Percentiles rank a stretch among this genome's conserved stretches.
Conservation (phyloP, 1,284 basidiomycete genomes). For the Cutaneotrichosporon dermatis region DNA sequence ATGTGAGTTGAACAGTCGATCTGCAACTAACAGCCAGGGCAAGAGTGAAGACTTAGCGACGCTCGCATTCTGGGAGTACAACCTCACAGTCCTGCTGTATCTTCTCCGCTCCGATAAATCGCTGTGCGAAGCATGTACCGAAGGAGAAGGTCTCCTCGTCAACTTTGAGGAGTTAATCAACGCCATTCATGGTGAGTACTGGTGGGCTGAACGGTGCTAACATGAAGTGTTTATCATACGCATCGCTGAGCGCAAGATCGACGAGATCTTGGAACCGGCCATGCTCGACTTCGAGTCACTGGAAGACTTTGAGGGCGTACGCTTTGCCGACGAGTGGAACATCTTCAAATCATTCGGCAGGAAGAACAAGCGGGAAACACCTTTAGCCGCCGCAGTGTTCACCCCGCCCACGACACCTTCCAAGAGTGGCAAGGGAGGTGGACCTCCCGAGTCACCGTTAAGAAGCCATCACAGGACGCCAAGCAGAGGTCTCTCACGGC, state of each 20-base stretch:
- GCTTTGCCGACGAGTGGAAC: conserved; percentile 95
- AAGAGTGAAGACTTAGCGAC: conserved; percentile 77
- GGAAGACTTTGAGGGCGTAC: conserved; percentile 71
- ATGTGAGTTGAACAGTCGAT: conserved; percentile 65
- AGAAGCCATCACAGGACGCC: background rate
- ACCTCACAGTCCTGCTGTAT: conserved; percentile 82
- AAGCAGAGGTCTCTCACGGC: conserved; percentile 10
- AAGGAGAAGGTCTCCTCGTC: conserved; percentile 63
- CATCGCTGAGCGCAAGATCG: conserved; percentile 81
- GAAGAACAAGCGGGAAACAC: conserved; percentile 51
- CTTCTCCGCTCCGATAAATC: conserved; percentile 77
- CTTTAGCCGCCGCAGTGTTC: conserved; percentile 11
- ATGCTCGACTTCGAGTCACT: conserved; percentile 79
- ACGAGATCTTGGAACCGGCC: conserved; percentile 74
- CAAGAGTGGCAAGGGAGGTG: background rate
- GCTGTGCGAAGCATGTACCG: conserved; percentile 64
- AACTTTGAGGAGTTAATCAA: conserved; percentile 71
- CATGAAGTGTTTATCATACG: conserved; percentile 88
- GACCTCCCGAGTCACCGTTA: conserved; percentile 4
- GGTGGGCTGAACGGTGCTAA: background rate
- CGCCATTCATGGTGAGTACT: conserved; percentile 74
- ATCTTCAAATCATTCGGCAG: conserved; percentile 69
- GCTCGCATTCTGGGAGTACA: conserved; percentile 92
- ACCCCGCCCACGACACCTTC: conserved; percentile 8
- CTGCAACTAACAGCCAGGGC: conserved; percentile 52